Evolutionary conservation across 768 basidiomycete species (phyloP).

Genomic region (Rubroboletus pulcherrimus): DNA sequence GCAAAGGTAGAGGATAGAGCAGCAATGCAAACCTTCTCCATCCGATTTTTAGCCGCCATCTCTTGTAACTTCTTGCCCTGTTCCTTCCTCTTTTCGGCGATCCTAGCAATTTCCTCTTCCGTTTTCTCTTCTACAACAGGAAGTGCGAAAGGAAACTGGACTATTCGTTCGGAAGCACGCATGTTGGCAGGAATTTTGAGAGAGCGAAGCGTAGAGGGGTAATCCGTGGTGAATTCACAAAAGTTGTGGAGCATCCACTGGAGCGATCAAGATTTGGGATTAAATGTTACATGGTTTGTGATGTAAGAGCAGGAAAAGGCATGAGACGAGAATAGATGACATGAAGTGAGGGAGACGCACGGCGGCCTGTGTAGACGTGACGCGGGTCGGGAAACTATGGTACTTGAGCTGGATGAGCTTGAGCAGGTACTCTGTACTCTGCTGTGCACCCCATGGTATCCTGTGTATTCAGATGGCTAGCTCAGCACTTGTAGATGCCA

Average conservation of each 20-base stretch:
- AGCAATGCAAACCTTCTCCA: slow-evolving; percentile 65
- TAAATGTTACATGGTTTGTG: background rate
- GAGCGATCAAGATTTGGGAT: background rate
- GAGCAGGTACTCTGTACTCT: slow-evolving; percentile 87
- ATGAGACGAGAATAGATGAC: background rate
- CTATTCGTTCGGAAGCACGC: slow-evolving; percentile 60
- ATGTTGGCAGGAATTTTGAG: slow-evolving; percentile 67
- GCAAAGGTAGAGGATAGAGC: background rate
- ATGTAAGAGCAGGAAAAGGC: background rate
- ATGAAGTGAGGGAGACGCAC: slow-evolving; percentile 40
- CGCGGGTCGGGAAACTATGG: slow-evolving; percentile 83
- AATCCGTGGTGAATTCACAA: slow-evolving; percentile 80
- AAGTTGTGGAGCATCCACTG: slow-evolving; percentile 92
- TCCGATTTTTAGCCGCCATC: slow-evolving; percentile 77
- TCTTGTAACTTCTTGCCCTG: slow-evolving; percentile 89
- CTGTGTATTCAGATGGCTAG: slow-evolving; percentile 38
- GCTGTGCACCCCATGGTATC: slow-evolving; percentile 91
- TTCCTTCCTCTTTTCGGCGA: slow-evolving; percentile 78
- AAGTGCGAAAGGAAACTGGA: slow-evolving; percentile 82
- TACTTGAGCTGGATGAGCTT: slow-evolving; percentile 96
- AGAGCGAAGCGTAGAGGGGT: slow-evolving; percentile 57
- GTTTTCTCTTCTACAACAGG: slow-evolving; percentile 76
- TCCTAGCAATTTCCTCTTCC: slow-evolving; percentile 80
- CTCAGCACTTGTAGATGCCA: background rate
- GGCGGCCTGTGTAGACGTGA: slow-evolving; percentile 71